phyloP scores from a whole-genome alignment of 2,329 filamentous ascomycete species.

The Botryotinia convoluta region DNA sequence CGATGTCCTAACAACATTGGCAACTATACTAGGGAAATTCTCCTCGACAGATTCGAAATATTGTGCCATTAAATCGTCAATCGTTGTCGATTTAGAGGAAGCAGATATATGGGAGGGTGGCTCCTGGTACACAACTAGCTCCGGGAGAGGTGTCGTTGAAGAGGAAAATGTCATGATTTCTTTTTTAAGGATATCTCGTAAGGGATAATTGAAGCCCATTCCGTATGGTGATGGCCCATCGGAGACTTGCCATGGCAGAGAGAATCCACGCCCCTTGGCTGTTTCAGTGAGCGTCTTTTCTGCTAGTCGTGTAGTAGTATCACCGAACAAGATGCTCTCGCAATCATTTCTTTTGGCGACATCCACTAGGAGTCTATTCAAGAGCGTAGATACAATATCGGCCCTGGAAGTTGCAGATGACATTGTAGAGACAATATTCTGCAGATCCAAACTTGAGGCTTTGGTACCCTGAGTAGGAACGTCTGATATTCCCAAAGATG shows the following conservation, averaged over 20 bases:
- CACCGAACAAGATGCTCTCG: conserved; percentile 74
- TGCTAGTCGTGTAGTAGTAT: conserved; percentile 84
- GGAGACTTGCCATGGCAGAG: conserved; percentile 75
- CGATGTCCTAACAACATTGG: conserved; percentile 92
- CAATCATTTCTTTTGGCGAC: conserved; percentile 59
- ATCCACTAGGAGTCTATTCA: conserved; percentile 67
- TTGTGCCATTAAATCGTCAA: conserved; percentile 84
- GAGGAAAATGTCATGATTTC: conserved; percentile 70
- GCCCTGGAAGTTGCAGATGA: conserved; percentile 71
- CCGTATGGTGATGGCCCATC: conserved; percentile 56
- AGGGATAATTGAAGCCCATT: conserved; percentile 64
- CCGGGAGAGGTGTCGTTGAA: conserved; percentile 50
- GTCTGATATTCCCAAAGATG: conserved; percentile 40
- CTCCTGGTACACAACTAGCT: conserved; percentile 46
- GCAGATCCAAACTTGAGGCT: conserved; percentile 36
- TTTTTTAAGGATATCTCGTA: conserved; percentile 80
- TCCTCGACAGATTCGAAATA: conserved; percentile 86
- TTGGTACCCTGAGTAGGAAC: conserved; percentile 21
- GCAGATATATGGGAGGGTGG: conserved; percentile 36
- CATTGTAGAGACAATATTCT: conserved; percentile 54
- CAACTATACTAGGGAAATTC: conserved; percentile 85
- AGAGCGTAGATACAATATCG: conserved; percentile 70
- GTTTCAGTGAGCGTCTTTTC: conserved; percentile 83
- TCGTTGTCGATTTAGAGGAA: conserved; percentile 67
- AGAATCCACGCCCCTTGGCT: conserved; percentile 84